Conservation (phyloP, 768 basidiomycete species). For the Megacollybia marginata region DNA sequence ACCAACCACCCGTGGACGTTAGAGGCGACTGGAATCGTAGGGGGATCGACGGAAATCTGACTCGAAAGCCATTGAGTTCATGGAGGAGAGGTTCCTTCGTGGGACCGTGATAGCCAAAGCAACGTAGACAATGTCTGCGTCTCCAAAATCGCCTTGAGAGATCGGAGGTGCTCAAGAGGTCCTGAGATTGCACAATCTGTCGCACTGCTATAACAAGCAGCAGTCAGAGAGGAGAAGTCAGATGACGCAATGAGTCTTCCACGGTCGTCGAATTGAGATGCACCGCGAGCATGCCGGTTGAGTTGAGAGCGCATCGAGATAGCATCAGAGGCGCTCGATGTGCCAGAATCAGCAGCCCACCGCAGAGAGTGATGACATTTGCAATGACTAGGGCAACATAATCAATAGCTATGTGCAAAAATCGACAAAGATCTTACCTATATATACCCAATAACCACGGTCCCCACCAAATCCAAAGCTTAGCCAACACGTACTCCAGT, state of each 20-base stretch:
- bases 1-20: conserved; percentile 50
- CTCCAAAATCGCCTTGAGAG: too few species aligned
- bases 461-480: too few species aligned
- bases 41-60: conserved; percentile 31
- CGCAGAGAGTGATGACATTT: conserved; percentile 48
- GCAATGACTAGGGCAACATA: conserved; percentile 66
- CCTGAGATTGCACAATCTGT: conserved; percentile 56
- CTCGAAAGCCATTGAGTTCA: conserved; percentile 37
- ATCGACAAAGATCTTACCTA: too few species aligned
- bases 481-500: conserved; percentile 58
- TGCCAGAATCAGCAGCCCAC: too few species aligned
- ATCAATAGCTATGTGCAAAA: conserved; percentile 60
- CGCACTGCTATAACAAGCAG: conserved; percentile 60
- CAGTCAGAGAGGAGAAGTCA: too few species aligned
- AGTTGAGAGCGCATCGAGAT: too few species aligned
- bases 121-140: conserved; percentile 31
- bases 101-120: conserved; percentile 60
- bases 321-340: too few species aligned
- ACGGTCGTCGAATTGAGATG: too few species aligned
- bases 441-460: too few species aligned
- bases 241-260: too few species aligned
- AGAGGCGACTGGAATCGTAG: conserved; percentile 55
- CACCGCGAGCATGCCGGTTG: too few species aligned
- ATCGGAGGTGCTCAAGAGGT: too few species aligned
- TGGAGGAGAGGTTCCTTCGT: conserved; percentile 52